These are phyloP conservation scores for Ochetophila trinervis DNA, from an alignment of 306 rosid species.

Conservation along the genomic window DNA sequence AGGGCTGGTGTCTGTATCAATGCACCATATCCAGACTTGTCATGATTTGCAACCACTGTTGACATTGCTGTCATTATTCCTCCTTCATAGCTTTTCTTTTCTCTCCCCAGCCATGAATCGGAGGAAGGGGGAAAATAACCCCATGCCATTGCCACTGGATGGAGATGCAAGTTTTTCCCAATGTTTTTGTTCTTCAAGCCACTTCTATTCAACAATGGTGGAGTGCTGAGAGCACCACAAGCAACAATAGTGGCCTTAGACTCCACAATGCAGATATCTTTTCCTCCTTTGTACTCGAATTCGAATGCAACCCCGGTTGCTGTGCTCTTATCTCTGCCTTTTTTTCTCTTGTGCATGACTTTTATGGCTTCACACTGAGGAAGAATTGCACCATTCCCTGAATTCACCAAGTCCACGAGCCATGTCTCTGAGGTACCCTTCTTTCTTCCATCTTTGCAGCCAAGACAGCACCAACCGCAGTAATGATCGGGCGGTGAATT, in stretches of 20 bases:
- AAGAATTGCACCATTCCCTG: constrained; percentile 75
- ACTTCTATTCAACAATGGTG: constrained; percentile 55
- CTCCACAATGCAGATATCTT: constrained; percentile 60
- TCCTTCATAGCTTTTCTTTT: constrained; percentile 78
- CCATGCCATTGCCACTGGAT: constrained; percentile 88
- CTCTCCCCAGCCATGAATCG: constrained; percentile 49
- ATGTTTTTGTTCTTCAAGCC: constrained; percentile 62
- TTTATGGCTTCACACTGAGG: constrained; percentile 53
- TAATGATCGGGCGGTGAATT: constrained; percentile 65
- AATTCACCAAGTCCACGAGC: constrained; percentile 69
- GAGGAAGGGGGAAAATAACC: constrained; percentile 62
- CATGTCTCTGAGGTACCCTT: constrained; percentile 79
- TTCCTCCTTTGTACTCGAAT: constrained; percentile 37
- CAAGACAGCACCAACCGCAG: constrained; percentile 86
- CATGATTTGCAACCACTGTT: constrained; percentile 48
- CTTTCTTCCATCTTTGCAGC: constrained; percentile 77
- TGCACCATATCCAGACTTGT: constrained; percentile 63
- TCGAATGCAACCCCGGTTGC: constrained; percentile 60
- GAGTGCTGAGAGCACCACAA: constrained; percentile 77
- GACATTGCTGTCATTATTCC: constrained; percentile 95
- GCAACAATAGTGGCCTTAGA: constrained; percentile 78
- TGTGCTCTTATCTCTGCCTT: constrained; percentile 35
- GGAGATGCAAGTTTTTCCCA: constrained; percentile 76
- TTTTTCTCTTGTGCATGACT: constrained; percentile 42
- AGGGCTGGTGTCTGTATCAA: constrained; percentile 82